Evolutionary conservation across 108 stramenopile species (phyloP).

Genomic region (Cyclotella distinguenda): DNA sequence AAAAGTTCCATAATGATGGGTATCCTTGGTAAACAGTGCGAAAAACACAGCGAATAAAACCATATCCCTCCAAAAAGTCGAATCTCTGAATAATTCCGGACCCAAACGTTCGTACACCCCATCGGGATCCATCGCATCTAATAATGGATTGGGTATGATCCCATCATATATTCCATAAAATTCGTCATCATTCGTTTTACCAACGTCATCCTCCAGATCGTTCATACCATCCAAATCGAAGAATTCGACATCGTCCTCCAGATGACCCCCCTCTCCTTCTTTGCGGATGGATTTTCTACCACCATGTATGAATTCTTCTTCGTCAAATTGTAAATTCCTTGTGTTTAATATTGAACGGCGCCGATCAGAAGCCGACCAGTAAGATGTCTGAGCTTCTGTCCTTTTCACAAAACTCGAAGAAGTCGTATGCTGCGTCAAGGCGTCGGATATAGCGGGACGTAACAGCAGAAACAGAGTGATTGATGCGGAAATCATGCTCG

Average conservation of each 20-base stretch:
- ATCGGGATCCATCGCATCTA: conserved; percentile 49
- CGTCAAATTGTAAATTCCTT: too few relatives aligned
- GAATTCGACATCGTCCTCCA: conserved; percentile 39
- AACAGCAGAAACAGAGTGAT: too few relatives aligned
- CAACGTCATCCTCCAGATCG: conserved; percentile 25
- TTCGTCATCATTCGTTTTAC: background rate
- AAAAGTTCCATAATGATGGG: conserved; percentile 46
- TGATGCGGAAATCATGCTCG: too few relatives aligned
- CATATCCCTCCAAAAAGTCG: conserved; percentile 47
- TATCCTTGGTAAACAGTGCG: conserved; percentile 35
- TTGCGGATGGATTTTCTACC: background rate
- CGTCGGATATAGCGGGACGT: too few relatives aligned
- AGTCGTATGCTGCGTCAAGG: too few relatives aligned
- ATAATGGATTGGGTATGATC: conserved; percentile 45
- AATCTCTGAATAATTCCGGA: conserved; percentile 44
- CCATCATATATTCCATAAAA: conserved; percentile 28
- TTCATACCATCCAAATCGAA: conserved; percentile 44
- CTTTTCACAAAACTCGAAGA: too few relatives aligned
- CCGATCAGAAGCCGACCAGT: too few relatives aligned
- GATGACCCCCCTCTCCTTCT: background rate
- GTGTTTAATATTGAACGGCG: too few relatives aligned
- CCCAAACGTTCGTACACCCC: conserved; percentile 47
- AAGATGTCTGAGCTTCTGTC: too few relatives aligned
- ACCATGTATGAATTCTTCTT: too few relatives aligned
- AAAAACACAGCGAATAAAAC: conserved; percentile 32